Evolutionary conservation across 2,329 filamentous ascomycete species (phyloP).

Genomic region (Calonectria leucothoes): DNA sequence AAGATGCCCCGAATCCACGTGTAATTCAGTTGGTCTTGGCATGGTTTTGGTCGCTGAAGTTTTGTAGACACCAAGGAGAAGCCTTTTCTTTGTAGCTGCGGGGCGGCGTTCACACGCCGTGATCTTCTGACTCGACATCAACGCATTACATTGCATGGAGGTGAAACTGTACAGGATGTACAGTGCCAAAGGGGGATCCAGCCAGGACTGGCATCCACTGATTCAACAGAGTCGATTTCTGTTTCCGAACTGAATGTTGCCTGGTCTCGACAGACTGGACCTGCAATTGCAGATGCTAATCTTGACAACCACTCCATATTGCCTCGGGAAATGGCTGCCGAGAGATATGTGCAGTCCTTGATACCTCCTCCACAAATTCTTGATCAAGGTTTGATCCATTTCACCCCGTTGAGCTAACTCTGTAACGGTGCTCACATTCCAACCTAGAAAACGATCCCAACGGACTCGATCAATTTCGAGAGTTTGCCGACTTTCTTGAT

Average conservation of each 20-base stretch:
- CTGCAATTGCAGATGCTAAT: background rate
- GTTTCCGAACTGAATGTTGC: constrained; percentile 15
- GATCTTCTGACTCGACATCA: constrained; percentile 59
- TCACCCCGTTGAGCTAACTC: background rate
- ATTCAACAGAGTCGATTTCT: constrained; percentile 5
- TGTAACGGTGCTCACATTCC: background rate
- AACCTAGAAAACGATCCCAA: constrained; percentile 5
- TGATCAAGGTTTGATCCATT: constrained; percentile 41
- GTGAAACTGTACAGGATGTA: constrained; percentile 32
- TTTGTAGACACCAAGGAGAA: constrained; percentile 60
- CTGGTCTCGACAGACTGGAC: constrained; percentile 11
- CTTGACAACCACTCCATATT: constrained; percentile 22
- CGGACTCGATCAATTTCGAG: constrained; percentile 49
- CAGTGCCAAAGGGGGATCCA: constrained; percentile 36
- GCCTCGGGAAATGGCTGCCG: background rate
- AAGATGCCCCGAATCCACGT: constrained; percentile 30
- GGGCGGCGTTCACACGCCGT: constrained; percentile 57
- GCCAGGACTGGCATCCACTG: constrained; percentile 10
- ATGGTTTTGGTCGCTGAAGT: background rate
- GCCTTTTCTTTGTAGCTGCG: constrained; percentile 57
- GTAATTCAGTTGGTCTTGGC: background rate
- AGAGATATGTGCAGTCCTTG: constrained; percentile 18
- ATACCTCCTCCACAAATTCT: constrained; percentile 30
- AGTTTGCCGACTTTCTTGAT: constrained; percentile 53
- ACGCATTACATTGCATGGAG: constrained; percentile 50